phyloP scores from a whole-genome alignment of 306 rosid species.

The Gillenia trifoliata region DNA sequence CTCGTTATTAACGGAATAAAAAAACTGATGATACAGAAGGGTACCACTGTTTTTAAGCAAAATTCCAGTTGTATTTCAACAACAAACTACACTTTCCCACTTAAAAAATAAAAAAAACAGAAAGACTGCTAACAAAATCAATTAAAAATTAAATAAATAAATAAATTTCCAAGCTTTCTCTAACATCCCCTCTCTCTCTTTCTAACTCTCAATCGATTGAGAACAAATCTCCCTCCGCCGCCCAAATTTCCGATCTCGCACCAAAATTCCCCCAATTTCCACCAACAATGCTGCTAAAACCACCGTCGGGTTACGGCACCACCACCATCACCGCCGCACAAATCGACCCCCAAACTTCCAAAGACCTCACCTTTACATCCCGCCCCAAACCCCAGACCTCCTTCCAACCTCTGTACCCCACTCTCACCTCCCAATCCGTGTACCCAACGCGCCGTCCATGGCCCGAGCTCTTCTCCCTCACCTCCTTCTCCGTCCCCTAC shows the following conservation, averaged over 20 bases:
- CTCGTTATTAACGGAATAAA: not conserved
- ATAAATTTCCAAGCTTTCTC: not conserved
- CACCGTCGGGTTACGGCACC: conserved; percentile 27
- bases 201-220: not conserved
- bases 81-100: not conserved
- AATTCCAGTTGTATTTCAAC: not conserved
- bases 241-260: not conserved
- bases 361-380: conserved; percentile 18
- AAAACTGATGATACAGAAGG: too few species aligned
- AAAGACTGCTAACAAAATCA: not conserved
- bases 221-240: not conserved
- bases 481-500: conserved; percentile 26
- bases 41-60: not conserved
- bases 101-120: not conserved
- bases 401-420: conserved; percentile 23
- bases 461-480: conserved; percentile 34
- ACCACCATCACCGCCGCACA: conserved; percentile 3
- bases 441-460: conserved; percentile 45
- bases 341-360: not conserved
- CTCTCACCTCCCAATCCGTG: conserved; percentile 23
- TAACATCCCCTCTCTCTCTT: too few species aligned
- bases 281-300: conserved; percentile 16
- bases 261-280: not conserved
- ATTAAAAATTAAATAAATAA: not conserved
- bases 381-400: conserved; percentile 23